These are phyloP conservation scores for Penicillium ucsense DNA, from an alignment of 495 filamentous ascomycete species.

Conservation along the genomic window DNA sequence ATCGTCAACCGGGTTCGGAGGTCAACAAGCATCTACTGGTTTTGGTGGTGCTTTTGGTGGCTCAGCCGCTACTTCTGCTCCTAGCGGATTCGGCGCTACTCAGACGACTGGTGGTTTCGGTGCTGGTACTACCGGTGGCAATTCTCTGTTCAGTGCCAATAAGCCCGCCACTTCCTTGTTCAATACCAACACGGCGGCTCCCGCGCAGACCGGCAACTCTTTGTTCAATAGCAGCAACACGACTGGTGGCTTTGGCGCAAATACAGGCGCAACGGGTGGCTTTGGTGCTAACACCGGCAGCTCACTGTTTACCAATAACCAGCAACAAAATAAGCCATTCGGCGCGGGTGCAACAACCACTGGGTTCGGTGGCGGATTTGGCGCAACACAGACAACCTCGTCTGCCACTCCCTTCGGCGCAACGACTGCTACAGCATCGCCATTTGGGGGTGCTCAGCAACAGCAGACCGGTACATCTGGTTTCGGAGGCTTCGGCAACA, in stretches of 20 bases:
- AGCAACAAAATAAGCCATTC: slow-evolving; percentile 34
- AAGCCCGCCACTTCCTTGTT: slow-evolving; percentile 35
- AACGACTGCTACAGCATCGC: slow-evolving; percentile 20
- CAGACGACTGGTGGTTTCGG: slow-evolving; percentile 51
- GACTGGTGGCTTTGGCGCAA: slow-evolving; percentile 8
- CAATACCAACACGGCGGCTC: slow-evolving; percentile 19
- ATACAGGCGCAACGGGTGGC: too few relatives aligned
- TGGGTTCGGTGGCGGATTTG: slow-evolving; percentile 29
- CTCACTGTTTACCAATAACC: slow-evolving; percentile 39
- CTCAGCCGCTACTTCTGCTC: slow-evolving; percentile 31
- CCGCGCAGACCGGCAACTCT: slow-evolving; percentile 17
- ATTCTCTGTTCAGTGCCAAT: slow-evolving; percentile 29
- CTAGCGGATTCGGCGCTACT: slow-evolving; percentile 36
- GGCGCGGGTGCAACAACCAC: slow-evolving; percentile 25
- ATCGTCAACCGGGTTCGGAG: slow-evolving; percentile 29
- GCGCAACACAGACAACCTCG: slow-evolving; percentile 23
- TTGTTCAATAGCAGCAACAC: slow-evolving; percentile 27
- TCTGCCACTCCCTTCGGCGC: slow-evolving; percentile 26
- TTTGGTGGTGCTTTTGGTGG: slow-evolving; percentile 52
- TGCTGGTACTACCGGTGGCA: slow-evolving; percentile 21
- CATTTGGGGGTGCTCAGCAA: slow-evolving; percentile 34
- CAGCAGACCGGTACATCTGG: slow-evolving; percentile 27
- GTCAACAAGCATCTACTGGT: slow-evolving; percentile 28
- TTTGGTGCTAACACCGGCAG: slow-evolving; percentile 19
- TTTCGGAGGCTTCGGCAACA: slow-evolving; percentile 37